Conservation (phyloP, 192 early-diverging fungal species). For the Kappamyces sp. region DNA sequence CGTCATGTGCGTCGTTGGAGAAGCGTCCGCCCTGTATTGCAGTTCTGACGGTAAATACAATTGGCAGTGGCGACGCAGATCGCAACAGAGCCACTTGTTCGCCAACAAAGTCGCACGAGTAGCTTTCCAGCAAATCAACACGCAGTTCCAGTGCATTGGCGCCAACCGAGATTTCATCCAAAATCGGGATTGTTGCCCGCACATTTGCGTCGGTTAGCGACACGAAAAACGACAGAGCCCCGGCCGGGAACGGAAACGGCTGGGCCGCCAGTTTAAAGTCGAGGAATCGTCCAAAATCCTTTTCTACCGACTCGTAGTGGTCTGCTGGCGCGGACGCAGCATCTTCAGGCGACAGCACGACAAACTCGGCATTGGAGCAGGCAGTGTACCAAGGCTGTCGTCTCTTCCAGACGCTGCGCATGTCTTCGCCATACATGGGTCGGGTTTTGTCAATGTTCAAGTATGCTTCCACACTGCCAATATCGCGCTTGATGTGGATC, state of each 20-base stretch:
- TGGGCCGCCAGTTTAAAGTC: constrained; percentile 36
- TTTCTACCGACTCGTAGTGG: constrained; percentile 69
- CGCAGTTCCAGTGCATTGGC: constrained; percentile 88
- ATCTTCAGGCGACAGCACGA: constrained; percentile 42
- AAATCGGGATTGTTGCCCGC: constrained; percentile 39
- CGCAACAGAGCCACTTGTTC: constrained; percentile 75
- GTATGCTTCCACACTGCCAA: constrained; percentile 74
- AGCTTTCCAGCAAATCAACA: constrained; percentile 70
- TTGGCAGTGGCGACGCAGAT: constrained; percentile 64
- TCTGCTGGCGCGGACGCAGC: constrained; percentile 31
- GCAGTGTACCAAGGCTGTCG: constrained; percentile 72
- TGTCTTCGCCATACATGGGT: constrained; percentile 77
- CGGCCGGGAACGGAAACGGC: constrained; percentile 28
- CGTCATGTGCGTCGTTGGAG: constrained; percentile 49
- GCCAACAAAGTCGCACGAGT: constrained; percentile 62
- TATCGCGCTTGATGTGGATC: constrained; percentile 74
- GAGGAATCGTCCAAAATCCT: constrained; percentile 68
- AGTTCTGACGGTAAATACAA: constrained; percentile 92
- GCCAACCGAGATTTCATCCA: constrained; percentile 68
- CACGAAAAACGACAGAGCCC: constrained; percentile 65
- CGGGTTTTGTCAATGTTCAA: constrained; percentile 74
- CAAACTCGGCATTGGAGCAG: constrained; percentile 79
- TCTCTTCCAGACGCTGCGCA: constrained; percentile 71
- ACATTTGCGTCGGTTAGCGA: constrained; percentile 67
- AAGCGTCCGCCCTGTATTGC: constrained; percentile 82